A percentile compares a stretch with the other conserved stretches of the same genome.
Conservation (phyloP, 169 alveolate species). For the Plasmodium malariae region DNA sequence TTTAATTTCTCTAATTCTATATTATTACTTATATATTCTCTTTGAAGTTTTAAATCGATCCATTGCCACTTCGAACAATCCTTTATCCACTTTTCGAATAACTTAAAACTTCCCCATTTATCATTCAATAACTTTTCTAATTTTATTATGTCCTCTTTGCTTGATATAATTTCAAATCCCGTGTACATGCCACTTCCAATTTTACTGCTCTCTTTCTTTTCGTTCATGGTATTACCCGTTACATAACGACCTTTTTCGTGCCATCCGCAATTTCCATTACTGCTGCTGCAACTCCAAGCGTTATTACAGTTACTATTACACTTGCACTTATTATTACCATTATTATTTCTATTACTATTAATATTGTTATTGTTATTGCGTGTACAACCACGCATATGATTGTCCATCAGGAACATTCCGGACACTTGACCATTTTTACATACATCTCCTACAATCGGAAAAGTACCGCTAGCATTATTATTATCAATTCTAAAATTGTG, state of each 20-base stretch:
- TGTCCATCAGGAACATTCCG: too few species aligned
- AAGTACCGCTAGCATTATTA: not conserved
- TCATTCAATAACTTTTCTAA: constrained; percentile 49
- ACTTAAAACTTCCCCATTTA: constrained; percentile 66
- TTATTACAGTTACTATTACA: too few species aligned
- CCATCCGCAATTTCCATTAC: not conserved
- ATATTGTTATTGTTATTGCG: too few species aligned
- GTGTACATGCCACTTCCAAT: not conserved
- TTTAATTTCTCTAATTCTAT: constrained; percentile 58
- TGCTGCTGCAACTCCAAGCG: too few species aligned
- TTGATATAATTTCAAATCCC: constrained; percentile 57
- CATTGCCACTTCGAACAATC: constrained; percentile 76
- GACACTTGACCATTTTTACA: too few species aligned
- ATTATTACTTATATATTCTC: constrained; percentile 43
- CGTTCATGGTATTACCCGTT: not conserved
- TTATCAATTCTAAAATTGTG: not conserved
- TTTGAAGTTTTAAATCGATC: constrained; percentile 70
- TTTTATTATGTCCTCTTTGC: constrained; percentile 53
- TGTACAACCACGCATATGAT: too few species aligned
- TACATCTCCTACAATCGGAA: too few species aligned
- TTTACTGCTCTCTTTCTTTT: not conserved
- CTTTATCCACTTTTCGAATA: constrained; percentile 66
- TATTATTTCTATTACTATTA: too few species aligned
- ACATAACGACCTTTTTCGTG: not conserved
- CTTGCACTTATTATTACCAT: too few species aligned